Conservation (phyloP, 495 filamentous ascomycete species). For the Talaromyces adpressus region DNA sequence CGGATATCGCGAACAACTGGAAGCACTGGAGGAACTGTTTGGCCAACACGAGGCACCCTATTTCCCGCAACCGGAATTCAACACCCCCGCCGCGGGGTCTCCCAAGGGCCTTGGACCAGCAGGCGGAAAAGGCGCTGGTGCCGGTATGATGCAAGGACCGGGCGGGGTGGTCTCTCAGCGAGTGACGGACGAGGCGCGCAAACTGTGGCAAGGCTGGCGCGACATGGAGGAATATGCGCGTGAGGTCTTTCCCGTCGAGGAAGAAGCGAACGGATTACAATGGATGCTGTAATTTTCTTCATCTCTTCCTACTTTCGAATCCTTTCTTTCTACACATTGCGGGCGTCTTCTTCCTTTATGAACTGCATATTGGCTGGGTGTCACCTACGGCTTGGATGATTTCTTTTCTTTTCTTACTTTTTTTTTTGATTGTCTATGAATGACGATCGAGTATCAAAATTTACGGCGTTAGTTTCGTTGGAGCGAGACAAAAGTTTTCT, state of each 20-base stretch:
- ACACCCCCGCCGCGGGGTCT: slow-evolving; percentile 36
- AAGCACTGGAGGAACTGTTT: slow-evolving; percentile 58
- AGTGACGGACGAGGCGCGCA: slow-evolving; percentile 64
- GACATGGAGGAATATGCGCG: slow-evolving; percentile 93
- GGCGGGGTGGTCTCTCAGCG: slow-evolving; percentile 43
- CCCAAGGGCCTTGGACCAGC: slow-evolving; percentile 49
- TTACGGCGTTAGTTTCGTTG: background rate
- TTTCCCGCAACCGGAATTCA: slow-evolving; percentile 49
- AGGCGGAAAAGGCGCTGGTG: slow-evolving; percentile 55
- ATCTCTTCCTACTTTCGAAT: background rate
- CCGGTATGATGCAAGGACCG: slow-evolving; percentile 50
- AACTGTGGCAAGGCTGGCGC: slow-evolving; percentile 85
- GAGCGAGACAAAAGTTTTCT: background rate
- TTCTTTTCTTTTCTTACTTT: background rate
- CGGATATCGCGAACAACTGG: slow-evolving; percentile 86
- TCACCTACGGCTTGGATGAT: slow-evolving; percentile 3
- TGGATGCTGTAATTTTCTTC: slow-evolving; percentile 75
- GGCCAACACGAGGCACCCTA: slow-evolving; percentile 57
- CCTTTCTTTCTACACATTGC: background rate
- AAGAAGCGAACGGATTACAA: slow-evolving; percentile 82
- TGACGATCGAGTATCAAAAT: background rate
- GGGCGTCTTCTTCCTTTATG: background rate
- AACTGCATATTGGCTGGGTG: slow-evolving; percentile 4
- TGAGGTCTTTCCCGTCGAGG: slow-evolving; percentile 91
- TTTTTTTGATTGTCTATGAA: background rate